phyloP scores from a whole-genome alignment of 352 stramenopile genomes.

The Globisporangium paroecandrum region DNA sequence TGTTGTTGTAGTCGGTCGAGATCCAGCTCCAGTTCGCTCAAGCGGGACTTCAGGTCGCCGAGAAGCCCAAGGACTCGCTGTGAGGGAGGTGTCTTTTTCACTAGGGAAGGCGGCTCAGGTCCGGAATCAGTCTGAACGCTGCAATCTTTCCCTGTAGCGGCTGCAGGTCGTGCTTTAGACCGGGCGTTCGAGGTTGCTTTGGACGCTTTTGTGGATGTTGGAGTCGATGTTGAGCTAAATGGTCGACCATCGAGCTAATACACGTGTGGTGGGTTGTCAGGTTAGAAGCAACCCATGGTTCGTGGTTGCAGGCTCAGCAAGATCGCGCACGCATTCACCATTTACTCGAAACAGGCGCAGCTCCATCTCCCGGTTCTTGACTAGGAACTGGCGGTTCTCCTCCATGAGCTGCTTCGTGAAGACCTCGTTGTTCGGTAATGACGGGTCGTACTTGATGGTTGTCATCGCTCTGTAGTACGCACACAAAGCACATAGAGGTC shows the following conservation, averaged over 20 bases:
- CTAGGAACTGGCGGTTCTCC: conserved; percentile 47
- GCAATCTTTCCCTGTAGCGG: not conserved
- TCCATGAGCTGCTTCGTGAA: conserved; percentile 65
- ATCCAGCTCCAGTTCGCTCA: conserved; percentile 43
- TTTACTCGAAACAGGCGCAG: conserved; percentile 41
- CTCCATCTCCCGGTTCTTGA: conserved; percentile 32
- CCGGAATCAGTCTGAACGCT: conserved; percentile 8
- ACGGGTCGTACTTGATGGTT: conserved; percentile 48
- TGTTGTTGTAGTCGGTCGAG: conserved; percentile 43
- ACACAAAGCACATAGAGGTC: not conserved
- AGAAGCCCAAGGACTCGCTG: conserved; percentile 23
- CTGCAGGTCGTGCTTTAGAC: not conserved
- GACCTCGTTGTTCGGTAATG: conserved; percentile 59
- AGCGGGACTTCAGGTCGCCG: conserved; percentile 33
- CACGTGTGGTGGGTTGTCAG: too few species aligned
- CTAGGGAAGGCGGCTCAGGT: not conserved
- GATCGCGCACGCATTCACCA: not conserved
- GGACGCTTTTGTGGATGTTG: conserved; percentile 1
- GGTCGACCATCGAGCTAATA: conserved; percentile 6
- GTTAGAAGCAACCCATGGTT: too few species aligned
- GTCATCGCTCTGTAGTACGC: conserved; percentile 29
- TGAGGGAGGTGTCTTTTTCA: not conserved
- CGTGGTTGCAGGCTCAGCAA: too few species aligned
- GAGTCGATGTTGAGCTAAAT: not conserved
- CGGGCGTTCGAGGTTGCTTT: not conserved